Evolutionary conservation across 371 early-diverging fungal species (phyloP).

Genomic region (Cokeromyces recurvatus): DNA sequence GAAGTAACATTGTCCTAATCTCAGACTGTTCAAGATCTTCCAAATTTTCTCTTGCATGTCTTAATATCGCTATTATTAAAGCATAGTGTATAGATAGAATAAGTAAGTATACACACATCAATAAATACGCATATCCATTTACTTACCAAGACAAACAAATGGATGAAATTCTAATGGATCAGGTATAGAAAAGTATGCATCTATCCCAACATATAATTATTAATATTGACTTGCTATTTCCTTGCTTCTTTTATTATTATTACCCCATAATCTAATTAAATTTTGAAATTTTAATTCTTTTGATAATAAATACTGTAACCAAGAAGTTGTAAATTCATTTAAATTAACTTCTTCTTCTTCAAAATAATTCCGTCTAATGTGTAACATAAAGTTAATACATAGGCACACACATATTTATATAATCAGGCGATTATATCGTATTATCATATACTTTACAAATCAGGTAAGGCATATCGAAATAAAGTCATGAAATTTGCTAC

Average conservation of each 20-base stretch:
- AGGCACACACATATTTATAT: conserved; percentile 4
- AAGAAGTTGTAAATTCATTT: conserved; percentile 78
- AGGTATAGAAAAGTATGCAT: conserved; percentile 66
- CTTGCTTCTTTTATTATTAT: no score
- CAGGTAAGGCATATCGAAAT: conserved; percentile 66
- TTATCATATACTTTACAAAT: conserved; percentile 30
- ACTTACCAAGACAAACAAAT: conserved; percentile 57
- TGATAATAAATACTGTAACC: conserved; percentile 70
- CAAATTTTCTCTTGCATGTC: conserved; percentile 58
- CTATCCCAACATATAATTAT: conserved; percentile 16
- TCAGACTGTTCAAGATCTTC: conserved; percentile 86
- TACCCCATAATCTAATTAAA: conserved; percentile 72
- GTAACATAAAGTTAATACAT: neutral
- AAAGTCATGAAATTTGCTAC: conserved; percentile 70
- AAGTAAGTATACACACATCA: neutral
- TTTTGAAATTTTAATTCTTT: conserved; percentile 73
- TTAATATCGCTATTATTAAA: conserved; percentile 45
- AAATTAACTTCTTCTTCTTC: conserved; percentile 88
- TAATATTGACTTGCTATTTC: no score
- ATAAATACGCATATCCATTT: neutral
- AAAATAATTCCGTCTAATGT: conserved; percentile 64
- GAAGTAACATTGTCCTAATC: conserved; percentile 70
- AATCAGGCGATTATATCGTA: neutral
- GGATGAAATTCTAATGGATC: conserved; percentile 68
- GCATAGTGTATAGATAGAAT: neutral